These are phyloP conservation scores for Raffaelea albimanens DNA, from an alignment of 2,329 filamentous ascomycete genomes.

Conservation along the genomic window DNA sequence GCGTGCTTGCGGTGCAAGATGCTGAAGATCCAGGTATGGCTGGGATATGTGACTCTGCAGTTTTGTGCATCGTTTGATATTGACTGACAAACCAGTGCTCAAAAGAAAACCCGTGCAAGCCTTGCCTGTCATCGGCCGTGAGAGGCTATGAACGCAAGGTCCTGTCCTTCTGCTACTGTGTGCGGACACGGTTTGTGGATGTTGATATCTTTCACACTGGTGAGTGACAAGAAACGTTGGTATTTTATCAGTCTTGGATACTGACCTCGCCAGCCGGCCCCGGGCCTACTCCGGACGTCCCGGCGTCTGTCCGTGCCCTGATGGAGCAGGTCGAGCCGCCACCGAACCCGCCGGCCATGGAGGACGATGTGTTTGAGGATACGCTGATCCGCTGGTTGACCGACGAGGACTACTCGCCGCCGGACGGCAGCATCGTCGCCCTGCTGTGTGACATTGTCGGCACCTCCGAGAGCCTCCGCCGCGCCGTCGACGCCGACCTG, in stretches of 20 bases:
- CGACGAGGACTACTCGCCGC: constrained; percentile 14
- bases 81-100: constrained; percentile 15
- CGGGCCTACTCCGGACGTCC: constrained; percentile 6
- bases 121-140: constrained; percentile 18
- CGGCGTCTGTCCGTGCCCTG: constrained; percentile 7
- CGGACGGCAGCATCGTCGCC: constrained; percentile 19
- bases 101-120: constrained; percentile 17
- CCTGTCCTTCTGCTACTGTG: constrained; percentile 20
- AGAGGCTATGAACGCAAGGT: constrained; percentile 18
- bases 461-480: constrained; percentile 14
- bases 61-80: no score
- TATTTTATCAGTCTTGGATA: no score
- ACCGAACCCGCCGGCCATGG: neutral
- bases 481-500: constrained; percentile 14
- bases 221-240: no score
- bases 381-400: constrained; percentile 19
- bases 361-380: constrained; percentile 15
- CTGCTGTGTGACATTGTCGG: constrained; percentile 17
- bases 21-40: constrained; percentile 20
- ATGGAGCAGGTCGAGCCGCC: constrained; percentile 11
- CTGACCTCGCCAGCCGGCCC: constrained; percentile 2
- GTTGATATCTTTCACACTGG: constrained; percentile 18
- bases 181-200: constrained; percentile 19
- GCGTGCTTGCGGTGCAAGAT: constrained; percentile 20
- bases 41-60: no score